phyloP scores from a whole-genome alignment of 495 filamentous ascomycete species.

The Aspergillus biplanus region DNA sequence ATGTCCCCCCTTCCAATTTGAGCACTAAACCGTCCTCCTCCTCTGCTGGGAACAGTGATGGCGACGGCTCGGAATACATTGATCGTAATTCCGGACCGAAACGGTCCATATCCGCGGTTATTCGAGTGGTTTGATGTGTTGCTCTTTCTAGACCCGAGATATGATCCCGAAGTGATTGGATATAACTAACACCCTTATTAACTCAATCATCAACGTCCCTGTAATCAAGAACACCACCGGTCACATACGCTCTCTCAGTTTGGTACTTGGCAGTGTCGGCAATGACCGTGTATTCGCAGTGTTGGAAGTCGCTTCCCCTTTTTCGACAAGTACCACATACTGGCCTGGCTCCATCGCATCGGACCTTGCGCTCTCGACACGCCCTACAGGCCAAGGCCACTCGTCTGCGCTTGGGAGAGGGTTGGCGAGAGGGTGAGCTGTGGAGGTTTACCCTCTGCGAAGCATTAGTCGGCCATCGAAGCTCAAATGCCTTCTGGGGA shows the following conservation, averaged over 20 bases:
- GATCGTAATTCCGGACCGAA: not conserved
- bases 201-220: not conserved
- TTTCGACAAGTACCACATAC: not conserved
- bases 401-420: conserved; percentile 10
- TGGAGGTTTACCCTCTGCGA: too few relatives aligned
- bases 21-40: not conserved
- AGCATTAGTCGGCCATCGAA: too few relatives aligned
- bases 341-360: not conserved
- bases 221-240: not conserved
- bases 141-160: not conserved
- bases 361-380: not conserved
- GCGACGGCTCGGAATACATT: not conserved
- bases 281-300: not conserved
- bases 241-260: not conserved
- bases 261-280: not conserved
- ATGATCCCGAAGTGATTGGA: not conserved
- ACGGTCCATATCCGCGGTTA: not conserved
- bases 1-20: not conserved
- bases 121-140: not conserved
- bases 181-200: not conserved
- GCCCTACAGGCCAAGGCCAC: not conserved
- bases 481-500: too few relatives aligned
- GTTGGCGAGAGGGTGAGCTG: too few relatives aligned
- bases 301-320: not conserved
- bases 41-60: not conserved